These are phyloP conservation scores for Ophiocordyceps camponoti-floridani DNA, from an alignment of 2,329 filamentous ascomycete genomes.

Conservation along the genomic window DNA sequence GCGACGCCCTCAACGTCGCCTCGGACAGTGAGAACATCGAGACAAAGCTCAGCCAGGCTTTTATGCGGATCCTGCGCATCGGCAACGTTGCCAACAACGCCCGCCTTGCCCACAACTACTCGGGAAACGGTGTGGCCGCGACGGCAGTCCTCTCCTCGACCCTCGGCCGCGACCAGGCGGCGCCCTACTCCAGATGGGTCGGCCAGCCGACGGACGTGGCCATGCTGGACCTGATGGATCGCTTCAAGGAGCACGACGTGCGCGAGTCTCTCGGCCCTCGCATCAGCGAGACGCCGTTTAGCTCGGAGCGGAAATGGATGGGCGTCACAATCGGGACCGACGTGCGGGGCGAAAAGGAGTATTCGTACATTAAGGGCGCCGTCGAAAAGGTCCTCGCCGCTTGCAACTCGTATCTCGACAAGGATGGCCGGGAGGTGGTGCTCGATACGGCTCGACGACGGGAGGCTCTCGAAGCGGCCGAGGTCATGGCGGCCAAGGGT, in stretches of 20 bases:
- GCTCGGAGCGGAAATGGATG: conserved; percentile 98
- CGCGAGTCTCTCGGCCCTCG: conserved; percentile 72
- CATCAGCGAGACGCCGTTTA: conserved; percentile 79
- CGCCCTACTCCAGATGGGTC: conserved; percentile 71
- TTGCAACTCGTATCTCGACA: conserved; percentile 80
- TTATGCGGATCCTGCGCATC: conserved; percentile 67
- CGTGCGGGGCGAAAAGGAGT: conserved; percentile 46
- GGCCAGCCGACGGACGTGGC: conserved; percentile 95
- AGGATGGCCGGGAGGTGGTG: conserved; percentile 70
- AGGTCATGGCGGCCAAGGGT: conserved; percentile 75
- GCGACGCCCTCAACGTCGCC: conserved; percentile 31
- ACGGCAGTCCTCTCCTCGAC: conserved; percentile 71
- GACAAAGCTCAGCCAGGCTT: conserved; percentile 49
- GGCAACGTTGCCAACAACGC: conserved; percentile 96
- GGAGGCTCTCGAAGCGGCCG: conserved; percentile 62
- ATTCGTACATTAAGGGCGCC: conserved; percentile 90
- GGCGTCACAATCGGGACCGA: conserved; percentile 66
- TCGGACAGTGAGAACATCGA: conserved; percentile 36
- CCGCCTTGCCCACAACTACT: conserved; percentile 54
- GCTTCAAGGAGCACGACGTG: conserved; percentile 80
- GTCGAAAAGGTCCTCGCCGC: conserved; percentile 71
- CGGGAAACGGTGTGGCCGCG: conserved; percentile 52
- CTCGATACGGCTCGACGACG: conserved; percentile 60
- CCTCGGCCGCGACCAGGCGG: conserved; percentile 38
- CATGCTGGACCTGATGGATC: conserved; percentile 84